Evolutionary conservation across 495 filamentous ascomycete species (phyloP), one percentile per base, ranked within the genome.

Genomic region (Neurospora sp.): DNA sequence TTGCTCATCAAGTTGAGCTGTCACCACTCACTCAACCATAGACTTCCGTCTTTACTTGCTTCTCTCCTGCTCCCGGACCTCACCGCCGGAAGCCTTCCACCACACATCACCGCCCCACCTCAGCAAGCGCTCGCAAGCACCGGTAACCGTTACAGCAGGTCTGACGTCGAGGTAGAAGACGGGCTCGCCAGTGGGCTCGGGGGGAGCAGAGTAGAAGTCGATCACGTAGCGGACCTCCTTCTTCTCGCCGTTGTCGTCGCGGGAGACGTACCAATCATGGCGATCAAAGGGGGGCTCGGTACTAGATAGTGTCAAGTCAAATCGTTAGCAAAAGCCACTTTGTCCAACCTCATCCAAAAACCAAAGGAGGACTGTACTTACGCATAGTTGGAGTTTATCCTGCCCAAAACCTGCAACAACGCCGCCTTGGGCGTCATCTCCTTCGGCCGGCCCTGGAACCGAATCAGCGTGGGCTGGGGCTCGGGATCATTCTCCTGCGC

Each of bases 111-210:
- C 92, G 70, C 93, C 91, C 96, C 96, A 98, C 78, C 94, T 83
- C 81, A 97, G 87, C 73, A 94, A 79, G 71, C 96, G 88, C 85
- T 98, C 96, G 31, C 89, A 89, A 40, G 93, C 93, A 12, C 89
- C 89, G 0, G 88, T 92, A 2, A 94, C 94, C 77, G 97, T 94
- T n/a, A 97, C 77, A 12, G 96, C 96, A 14, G 96, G 96, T 73
- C 96, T 87, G n/a, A 99, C 96, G 80, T 99, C 96, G 68, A 99
- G 88, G 79, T 90, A 98, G 84, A 99, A 99, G 8, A 98, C 94
- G 3, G 96, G 94, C 77, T 97, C 94, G 3, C 96, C 96, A 0
- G 89, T 94, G 5, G 92, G 90, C 75, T 99, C 96, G 0, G 92
- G 91, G 20, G 91, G 89, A 0, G 89, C 96, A 9, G 91, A 91